A percentile compares a stretch with the other conserved stretches of the same genome.
These are phyloP conservation scores for Candida quercuum DNA, from an alignment of 805 yeast species.

Conservation along the genomic window DNA sequence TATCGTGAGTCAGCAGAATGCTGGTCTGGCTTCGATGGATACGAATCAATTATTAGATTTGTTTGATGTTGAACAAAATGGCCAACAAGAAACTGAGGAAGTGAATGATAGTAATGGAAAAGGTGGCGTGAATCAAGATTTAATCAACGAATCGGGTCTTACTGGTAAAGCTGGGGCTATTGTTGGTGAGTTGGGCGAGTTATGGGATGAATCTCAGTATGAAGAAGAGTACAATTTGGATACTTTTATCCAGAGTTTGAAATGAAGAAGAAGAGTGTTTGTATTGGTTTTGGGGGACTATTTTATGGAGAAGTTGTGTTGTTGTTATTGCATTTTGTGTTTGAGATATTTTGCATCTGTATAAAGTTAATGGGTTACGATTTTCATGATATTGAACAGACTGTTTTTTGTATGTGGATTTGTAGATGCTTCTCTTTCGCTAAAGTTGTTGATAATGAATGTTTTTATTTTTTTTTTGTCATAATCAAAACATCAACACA, in stretches of 20 bases:
- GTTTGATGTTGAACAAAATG: slow-evolving; percentile 68
- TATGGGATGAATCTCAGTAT: slow-evolving; percentile 96
- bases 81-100: slow-evolving; percentile 30
- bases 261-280: slow-evolving; percentile 9
- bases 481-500: too few relatives aligned
- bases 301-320: slow-evolving; percentile 7
- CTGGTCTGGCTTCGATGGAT: slow-evolving; percentile 95
- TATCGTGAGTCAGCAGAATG: slow-evolving; percentile 91
- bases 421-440: too few relatives aligned
- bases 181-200: slow-evolving; percentile 81
- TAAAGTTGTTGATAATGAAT: too few relatives aligned
- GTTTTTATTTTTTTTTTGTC: too few relatives aligned
- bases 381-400: background rate
- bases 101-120: slow-evolving; percentile 26
- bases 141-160: slow-evolving; percentile 63
- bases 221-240: slow-evolving; percentile 96
- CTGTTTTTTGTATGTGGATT: too few relatives aligned
- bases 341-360: background rate
- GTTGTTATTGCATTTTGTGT: slow-evolving; percentile 4
- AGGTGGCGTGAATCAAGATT: slow-evolving; percentile 25
- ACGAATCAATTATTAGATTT: slow-evolving; percentile 89
- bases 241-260: slow-evolving; percentile 67
- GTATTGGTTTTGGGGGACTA: too few relatives aligned
- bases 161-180: slow-evolving; percentile 84
- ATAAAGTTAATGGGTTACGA: slow-evolving; percentile 1